phyloP scores from a whole-genome alignment of 163 green algal genomes.

The Chlorella variabilis region DNA sequence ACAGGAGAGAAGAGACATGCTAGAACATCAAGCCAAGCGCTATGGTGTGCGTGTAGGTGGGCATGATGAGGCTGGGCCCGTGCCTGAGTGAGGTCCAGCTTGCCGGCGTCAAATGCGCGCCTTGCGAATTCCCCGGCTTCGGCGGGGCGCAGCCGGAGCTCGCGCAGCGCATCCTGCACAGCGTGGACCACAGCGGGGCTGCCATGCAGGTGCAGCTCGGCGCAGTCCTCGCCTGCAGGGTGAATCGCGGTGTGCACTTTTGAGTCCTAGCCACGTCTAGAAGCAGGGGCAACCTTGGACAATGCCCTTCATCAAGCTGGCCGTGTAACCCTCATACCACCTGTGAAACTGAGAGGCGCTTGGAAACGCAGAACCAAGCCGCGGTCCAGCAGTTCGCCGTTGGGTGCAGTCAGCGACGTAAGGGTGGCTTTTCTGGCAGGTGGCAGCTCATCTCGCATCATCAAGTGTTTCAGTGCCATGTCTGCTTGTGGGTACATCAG shows the following conservation, averaged over 20 bases:
- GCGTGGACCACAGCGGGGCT: slow-evolving; percentile 58
- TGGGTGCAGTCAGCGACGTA: slow-evolving; percentile 26
- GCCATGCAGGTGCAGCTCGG: slow-evolving; percentile 74
- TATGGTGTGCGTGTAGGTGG: too few relatives aligned
- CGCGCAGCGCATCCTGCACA: slow-evolving; percentile 48
- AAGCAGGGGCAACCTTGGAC: too few relatives aligned
- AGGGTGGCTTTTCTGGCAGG: slow-evolving; percentile 33
- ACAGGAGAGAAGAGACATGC: too few relatives aligned
- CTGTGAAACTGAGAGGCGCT: slow-evolving; percentile 60
- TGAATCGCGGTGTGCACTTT: background rate
- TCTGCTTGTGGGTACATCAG: background rate
- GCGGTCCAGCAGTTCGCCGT: slow-evolving; percentile 45
- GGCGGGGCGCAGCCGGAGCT: slow-evolving; percentile 51
- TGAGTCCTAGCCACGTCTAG: background rate
- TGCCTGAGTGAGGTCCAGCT: slow-evolving; percentile 40
- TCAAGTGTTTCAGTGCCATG: background rate
- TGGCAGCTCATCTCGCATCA: slow-evolving; percentile 33
- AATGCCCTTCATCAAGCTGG: too few relatives aligned
- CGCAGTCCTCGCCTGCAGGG: slow-evolving; percentile 61
- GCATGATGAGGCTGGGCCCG: background rate
- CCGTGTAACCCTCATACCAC: too few relatives aligned
- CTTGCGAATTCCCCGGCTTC: slow-evolving; percentile 68
- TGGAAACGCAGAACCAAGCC: slow-evolving; percentile 64
- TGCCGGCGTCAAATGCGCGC: slow-evolving; percentile 58
- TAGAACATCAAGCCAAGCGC: too few relatives aligned